Evolutionary conservation across 495 filamentous ascomycete genomes (phyloP).

Genomic region (Neurospora pannonica): DNA sequence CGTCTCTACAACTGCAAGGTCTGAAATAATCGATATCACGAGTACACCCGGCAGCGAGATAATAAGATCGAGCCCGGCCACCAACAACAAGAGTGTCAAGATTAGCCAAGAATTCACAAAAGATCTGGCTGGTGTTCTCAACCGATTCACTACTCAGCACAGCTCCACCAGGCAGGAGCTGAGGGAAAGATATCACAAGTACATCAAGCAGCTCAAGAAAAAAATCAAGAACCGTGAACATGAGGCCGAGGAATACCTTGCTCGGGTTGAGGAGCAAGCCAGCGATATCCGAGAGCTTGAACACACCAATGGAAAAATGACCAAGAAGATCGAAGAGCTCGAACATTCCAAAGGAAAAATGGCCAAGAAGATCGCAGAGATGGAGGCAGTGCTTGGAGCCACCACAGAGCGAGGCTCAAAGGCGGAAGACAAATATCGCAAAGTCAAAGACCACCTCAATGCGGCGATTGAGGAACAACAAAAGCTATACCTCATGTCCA

Average conservation of each 20-base stretch:
- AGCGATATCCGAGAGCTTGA: slow-evolving; percentile 18
- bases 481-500: slow-evolving; percentile 21
- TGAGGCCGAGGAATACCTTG: neutral
- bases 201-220: slow-evolving; percentile 11
- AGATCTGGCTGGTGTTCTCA: slow-evolving; percentile 13
- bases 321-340: slow-evolving; percentile 16
- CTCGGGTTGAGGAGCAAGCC: slow-evolving; percentile 4
- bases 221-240: slow-evolving; percentile 2
- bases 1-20: neutral
- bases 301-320: slow-evolving; percentile 9
- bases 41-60: neutral
- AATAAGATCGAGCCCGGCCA: slow-evolving; percentile 4
- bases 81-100: slow-evolving; percentile 1
- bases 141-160: slow-evolving; percentile 15
- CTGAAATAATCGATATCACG: slow-evolving; percentile 1
- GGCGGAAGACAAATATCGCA: slow-evolving; percentile 21
- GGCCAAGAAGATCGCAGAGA: slow-evolving; percentile 8
- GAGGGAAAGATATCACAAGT: slow-evolving; percentile 11
- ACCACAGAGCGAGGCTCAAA: slow-evolving; percentile 11
- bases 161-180: slow-evolving; percentile 8
- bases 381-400: slow-evolving; percentile 14
- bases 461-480: slow-evolving; percentile 32
- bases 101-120: slow-evolving; percentile 17
- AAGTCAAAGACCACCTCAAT: slow-evolving; percentile 23
- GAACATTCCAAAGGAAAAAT: slow-evolving; percentile 12